Evolutionary conservation across 805 yeast genomes (phyloP).

Genomic region (Schizosaccharomyces cryophilus): DNA sequence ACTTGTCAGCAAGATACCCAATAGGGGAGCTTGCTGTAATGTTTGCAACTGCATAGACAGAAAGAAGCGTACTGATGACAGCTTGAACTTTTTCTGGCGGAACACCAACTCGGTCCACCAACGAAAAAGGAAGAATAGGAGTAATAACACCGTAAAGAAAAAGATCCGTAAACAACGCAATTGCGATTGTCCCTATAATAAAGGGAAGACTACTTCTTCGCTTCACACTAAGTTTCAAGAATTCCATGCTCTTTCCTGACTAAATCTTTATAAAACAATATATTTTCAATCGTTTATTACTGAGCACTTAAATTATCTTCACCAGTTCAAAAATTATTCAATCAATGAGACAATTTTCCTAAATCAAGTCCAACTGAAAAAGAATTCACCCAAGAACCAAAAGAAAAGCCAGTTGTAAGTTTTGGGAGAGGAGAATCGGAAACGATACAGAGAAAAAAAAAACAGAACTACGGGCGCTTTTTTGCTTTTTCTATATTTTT

Average conservation of each 20-base stretch:
- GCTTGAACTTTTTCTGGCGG: slow-evolving; percentile 9
- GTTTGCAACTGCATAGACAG: slow-evolving; percentile 14
- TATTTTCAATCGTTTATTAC: slow-evolving; percentile 2
- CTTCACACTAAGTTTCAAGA: slow-evolving; percentile 1
- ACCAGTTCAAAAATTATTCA: too few species aligned
- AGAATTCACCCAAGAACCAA: too few species aligned
- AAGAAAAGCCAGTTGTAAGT: too few species aligned
- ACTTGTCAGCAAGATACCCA: slow-evolving; percentile 13
- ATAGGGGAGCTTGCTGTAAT: slow-evolving; percentile 8
- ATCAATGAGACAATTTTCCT: too few species aligned
- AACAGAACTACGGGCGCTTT: too few species aligned
- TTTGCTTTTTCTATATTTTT: too few species aligned
- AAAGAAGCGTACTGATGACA: slow-evolving; percentile 12
- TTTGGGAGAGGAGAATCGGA: too few species aligned
- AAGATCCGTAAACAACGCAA: slow-evolving; percentile 15
- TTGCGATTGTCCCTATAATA: slow-evolving; percentile 6
- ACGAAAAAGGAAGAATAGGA: slow-evolving; percentile 15
- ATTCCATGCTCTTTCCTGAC: not conserved
- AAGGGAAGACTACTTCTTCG: not conserved
- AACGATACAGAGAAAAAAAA: too few species aligned
- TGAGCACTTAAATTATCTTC: too few species aligned
- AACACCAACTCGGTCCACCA: slow-evolving; percentile 12
- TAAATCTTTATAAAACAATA: slow-evolving; percentile 2
- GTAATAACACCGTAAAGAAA: slow-evolving; percentile 14
- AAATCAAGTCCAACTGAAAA: too few species aligned